Base-by-base conservation (phyloP, 306 rosid genomes). In the Mimosa pudica region DNA sequence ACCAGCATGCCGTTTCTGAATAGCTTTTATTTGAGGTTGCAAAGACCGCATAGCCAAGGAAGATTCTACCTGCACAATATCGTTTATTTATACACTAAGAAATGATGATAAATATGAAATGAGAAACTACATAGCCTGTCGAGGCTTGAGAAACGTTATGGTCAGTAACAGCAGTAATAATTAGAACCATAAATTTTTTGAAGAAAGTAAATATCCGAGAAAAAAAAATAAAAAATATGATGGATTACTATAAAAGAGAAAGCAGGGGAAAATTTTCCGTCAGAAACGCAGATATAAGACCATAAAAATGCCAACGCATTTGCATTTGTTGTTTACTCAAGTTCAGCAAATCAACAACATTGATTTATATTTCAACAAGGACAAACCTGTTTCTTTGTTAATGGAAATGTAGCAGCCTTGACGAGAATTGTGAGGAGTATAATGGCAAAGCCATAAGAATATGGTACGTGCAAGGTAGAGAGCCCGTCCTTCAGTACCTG, bases 401-500 rank as follows among this genome's bases (percentile, higher is more conserved):
- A 84, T 4, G 98, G 98, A 87, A 89, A 93, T 3, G 98, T 93
- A 49, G 88, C 92, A 76, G 92, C 98, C 85, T 93, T 93, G 44
- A 93, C 97, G 57, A 93, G 85, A 88, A 93, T 78, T 1, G 98
- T 93, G 49, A 93, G 97, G 20, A 93, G 88, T 79, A 96, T 93
- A 84, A 96, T 96, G 18, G 99, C 97, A 83, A 96, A 96, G 47
- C 99, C 99, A 90, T 96, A 93, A 11, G 97, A 85, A 76, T 96
- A 96, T 1, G 99, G 98, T 60, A 86, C 94, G 81, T 96, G 97
- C 70, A 90, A 45, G 77, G 91, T 11, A 68, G 96, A 91, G 46
- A 96, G 93, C 60, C 98, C 99, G 68, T 88, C 93, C 84, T 96
- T 89, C 54, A 96, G 87, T 77, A 96, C 88, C 98, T 93, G 90